Percentiles rank a stretch among this genome's conserved stretches.
Conservation (phyloP, 2,329 filamentous ascomycete genomes). For the Colletotrichum brevisporum region DNA sequence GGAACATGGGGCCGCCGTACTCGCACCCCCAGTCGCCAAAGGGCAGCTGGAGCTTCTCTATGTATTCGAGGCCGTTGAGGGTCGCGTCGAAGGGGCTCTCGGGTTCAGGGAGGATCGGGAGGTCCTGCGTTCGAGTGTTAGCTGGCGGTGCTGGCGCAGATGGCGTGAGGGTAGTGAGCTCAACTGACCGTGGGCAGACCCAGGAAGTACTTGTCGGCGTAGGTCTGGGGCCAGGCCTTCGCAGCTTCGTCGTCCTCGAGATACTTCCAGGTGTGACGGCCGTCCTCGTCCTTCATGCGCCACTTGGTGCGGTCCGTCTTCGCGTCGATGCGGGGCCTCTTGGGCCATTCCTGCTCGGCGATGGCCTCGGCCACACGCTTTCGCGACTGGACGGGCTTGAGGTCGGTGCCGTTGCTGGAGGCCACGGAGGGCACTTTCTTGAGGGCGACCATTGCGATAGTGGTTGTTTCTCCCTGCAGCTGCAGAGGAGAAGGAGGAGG, state of each 20-base stretch:
- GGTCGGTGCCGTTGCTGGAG: conserved; percentile 31
- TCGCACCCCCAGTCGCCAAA: conserved; percentile 97
- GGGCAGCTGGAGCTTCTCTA: conserved; percentile 88
- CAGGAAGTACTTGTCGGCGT: conserved; percentile 91
- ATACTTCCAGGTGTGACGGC: conserved; percentile 95
- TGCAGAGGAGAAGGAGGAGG: neutral
- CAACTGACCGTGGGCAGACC: conserved; percentile 80
- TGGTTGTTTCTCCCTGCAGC: neutral
- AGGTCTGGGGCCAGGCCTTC: conserved; percentile 86
- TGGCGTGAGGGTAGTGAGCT: neutral
- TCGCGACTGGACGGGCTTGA: conserved; percentile 47
- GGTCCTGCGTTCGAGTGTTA: conserved; percentile 65
- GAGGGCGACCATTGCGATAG: conserved; percentile 14
- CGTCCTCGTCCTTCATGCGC: conserved; percentile 86
- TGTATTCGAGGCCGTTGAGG: conserved; percentile 88
- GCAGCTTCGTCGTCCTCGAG: conserved; percentile 79
- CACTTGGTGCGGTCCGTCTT: conserved; percentile 87
- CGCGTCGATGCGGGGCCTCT: conserved; percentile 63
- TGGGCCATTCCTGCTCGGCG: conserved; percentile 54
- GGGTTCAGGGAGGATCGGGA: conserved; percentile 79
- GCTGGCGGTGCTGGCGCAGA: conserved; percentile 16
- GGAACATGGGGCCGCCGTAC: conserved; percentile 97
- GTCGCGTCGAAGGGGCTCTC: conserved; percentile 83
- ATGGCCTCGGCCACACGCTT: conserved; percentile 61
- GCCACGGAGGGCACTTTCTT: conserved; percentile 29